A percentile compares a stretch with the other conserved stretches of the same genome.
phyloP scores from a whole-genome alignment of 768 basidiomycete genomes.

The Xerocomellus intermedius region DNA sequence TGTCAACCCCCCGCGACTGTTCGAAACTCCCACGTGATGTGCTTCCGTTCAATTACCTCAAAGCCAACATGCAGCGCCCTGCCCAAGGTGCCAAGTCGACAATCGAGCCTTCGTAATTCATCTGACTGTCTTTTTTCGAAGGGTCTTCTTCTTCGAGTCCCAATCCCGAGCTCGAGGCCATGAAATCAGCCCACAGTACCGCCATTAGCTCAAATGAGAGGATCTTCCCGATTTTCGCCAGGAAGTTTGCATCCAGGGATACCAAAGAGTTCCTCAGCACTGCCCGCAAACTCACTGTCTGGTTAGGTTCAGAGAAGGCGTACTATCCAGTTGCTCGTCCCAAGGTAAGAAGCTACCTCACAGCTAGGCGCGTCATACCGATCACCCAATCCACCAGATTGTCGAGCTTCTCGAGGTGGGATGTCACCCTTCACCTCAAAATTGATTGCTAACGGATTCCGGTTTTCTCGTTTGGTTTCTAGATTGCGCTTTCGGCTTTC shows the following conservation, averaged over 20 bases:
- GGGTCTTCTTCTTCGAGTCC: neutral
- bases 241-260: slow-evolving; percentile 33
- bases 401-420: slow-evolving; percentile 48
- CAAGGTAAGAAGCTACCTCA: slow-evolving; percentile 37
- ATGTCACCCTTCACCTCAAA: neutral
- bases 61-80: slow-evolving; percentile 12
- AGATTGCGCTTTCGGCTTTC: slow-evolving; percentile 26
- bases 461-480: neutral
- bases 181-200: slow-evolving; percentile 14
- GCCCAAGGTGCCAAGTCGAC: slow-evolving; percentile 7
- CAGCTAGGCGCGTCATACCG: slow-evolving; percentile 1
- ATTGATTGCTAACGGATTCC: neutral
- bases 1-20: no score
- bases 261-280: slow-evolving; percentile 17
- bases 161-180: slow-evolving; percentile 3
- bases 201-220: slow-evolving; percentile 34
- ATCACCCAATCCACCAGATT: slow-evolving; percentile 39
- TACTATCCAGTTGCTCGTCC: slow-evolving; percentile 52
- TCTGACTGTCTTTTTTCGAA: slow-evolving; percentile 5
- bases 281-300: slow-evolving; percentile 40
- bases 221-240: slow-evolving; percentile 36
- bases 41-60: neutral
- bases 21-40: slow-evolving; percentile 8
- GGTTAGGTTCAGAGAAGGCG: slow-evolving; percentile 48
- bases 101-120: neutral